Evolutionary conservation across 116 monocot species (phyloP), one percentile per base, ranked within the genome.

Genomic region (Phalaenopsis hybrid): DNA sequence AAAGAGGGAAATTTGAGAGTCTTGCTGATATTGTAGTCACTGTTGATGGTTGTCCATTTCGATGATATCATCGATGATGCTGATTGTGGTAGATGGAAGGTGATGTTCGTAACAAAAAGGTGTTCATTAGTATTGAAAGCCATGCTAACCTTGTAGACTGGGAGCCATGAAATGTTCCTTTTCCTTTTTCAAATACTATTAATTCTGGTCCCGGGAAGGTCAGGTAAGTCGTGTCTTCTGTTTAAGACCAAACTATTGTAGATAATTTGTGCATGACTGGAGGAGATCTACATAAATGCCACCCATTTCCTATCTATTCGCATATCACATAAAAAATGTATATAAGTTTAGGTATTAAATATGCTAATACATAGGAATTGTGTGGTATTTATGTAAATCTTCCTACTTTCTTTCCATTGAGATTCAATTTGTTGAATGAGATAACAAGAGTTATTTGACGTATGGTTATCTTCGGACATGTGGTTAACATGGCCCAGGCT

Each of bases 31-130:
- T n/a, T 48, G 48, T 48, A 48, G 48, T 48, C 48, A 48, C 1
- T 44, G 77, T 77, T 51, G 77, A 46, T 77, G 51, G 50, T 77
- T 25, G 77, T 51, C 9, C 23, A 12, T 13, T 8, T 72, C 46
- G 75, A 75, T 75, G 75, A 75, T 75, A 75, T 75, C 75, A 48
- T 15, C 46, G 37, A 37, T 77, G 77, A 77, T 77, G 77, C 48
- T 77, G 77, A 77, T 55, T 12, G 8, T 77, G 77, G 34, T 75
- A 46, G 46, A 51, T 77, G 51, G 51, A 77, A 51, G 77, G 28
- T 49, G 49, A 77, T 77, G 77, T 77, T 77, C 77, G 25, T 77
- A 28, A 2, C 75, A 75, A 45, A 76, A 77, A 50, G 28, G 48
- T 21, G 50, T 77, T 48, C 77, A 77, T 48, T 51, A 72, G 37